Conservation (phyloP, 2,329 filamentous ascomycete species). For the Aspergillus pseudoterreus region DNA sequence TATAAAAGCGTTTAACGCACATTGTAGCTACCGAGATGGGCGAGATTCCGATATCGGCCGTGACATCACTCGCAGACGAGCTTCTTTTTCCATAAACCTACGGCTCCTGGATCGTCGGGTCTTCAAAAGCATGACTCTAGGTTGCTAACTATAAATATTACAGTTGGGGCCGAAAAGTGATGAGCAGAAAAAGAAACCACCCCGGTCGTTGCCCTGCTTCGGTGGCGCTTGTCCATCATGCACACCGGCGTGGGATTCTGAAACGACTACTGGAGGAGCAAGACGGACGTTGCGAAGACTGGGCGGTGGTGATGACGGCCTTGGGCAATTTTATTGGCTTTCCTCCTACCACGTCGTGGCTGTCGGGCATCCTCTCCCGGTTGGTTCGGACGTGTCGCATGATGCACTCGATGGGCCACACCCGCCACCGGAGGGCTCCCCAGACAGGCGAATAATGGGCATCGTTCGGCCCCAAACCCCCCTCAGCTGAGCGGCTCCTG, state of each 20-base stretch:
- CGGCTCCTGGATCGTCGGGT: not conserved
- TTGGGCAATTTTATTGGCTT: not conserved
- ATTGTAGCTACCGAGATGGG: not conserved
- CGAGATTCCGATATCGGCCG: not conserved
- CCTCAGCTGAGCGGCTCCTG: conserved; percentile 11
- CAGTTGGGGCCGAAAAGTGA: not conserved
- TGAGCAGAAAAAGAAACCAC: not conserved
- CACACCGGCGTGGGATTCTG: not conserved
- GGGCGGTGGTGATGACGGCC: too few relatives aligned
- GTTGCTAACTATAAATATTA: not conserved
- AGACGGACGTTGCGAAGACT: too few relatives aligned
- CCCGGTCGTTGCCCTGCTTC: not conserved
- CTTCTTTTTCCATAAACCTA: too few relatives aligned
- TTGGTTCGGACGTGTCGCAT: not conserved
- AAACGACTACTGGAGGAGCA: not conserved
- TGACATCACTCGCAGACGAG: not conserved
- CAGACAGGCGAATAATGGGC: conserved; percentile 1
- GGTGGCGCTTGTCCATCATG: not conserved
- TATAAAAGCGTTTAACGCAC: not conserved
- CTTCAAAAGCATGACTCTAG: not conserved
- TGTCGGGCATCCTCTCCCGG: not conserved
- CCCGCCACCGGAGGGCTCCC: not conserved
- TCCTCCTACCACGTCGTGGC: not conserved
- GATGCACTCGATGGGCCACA: too few relatives aligned
- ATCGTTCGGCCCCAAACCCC: conserved; percentile 1